phyloP scores from a whole-genome alignment of 139 green algal genomes.

The Chlamydomonas applanata region DNA sequence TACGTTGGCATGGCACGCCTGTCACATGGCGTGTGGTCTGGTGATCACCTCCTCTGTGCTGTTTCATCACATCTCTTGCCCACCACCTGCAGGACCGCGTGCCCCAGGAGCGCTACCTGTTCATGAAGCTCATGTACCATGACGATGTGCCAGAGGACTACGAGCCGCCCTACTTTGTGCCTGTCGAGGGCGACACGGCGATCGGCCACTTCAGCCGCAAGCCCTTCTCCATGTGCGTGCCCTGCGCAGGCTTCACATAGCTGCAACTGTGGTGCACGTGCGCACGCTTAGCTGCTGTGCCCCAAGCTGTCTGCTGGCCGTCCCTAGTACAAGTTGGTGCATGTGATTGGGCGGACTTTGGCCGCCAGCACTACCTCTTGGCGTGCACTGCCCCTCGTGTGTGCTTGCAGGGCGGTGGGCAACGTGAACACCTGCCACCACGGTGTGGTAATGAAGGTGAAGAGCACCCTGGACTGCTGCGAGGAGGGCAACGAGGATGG shows the following conservation, averaged over 20 bases:
- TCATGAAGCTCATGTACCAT: constrained; percentile 81
- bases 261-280: background rate
- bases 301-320: no score
- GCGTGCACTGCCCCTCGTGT: no score
- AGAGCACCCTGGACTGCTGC: constrained; percentile 45
- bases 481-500: background rate
- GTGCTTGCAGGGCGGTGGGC: constrained; percentile 64
- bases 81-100: no score
- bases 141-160: constrained; percentile 76
- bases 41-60: no score
- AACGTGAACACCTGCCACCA: constrained; percentile 60
- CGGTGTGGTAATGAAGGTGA: constrained; percentile 51
- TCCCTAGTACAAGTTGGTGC: no score
- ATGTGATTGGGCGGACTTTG: no score
- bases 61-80: no score
- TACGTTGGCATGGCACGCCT: no score
- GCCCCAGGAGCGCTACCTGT: constrained; percentile 63
- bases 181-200: constrained; percentile 28
- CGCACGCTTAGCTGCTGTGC: constrained; percentile 5
- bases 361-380: no score
- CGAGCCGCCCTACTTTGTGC: constrained; percentile 74
- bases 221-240: constrained; percentile 63
- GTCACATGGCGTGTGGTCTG: no score
- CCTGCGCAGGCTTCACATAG: background rate
- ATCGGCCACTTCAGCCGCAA: constrained; percentile 54